Base-by-base conservation (phyloP, 345 rosid species). In the Salix exigua region DNA sequence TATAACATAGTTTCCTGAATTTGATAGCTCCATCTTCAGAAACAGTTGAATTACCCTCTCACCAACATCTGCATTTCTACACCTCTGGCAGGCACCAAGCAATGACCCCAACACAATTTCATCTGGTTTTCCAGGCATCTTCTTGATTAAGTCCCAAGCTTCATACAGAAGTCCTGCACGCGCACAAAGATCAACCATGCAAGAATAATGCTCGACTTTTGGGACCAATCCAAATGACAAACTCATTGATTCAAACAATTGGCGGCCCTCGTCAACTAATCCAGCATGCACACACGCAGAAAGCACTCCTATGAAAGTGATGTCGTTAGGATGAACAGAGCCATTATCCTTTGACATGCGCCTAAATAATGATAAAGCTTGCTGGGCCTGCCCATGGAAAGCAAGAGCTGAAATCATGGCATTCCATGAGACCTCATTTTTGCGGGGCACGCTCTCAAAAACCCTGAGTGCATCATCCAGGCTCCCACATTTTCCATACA, bases 1-100 rank as follows among this genome's bases (percentile, higher is more conserved):
- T 23, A 92, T 90, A 28, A 94, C 37, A 35, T 35, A 35, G 37
- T 35, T 35, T 35, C 37, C 37, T 35, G 37, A 35, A 35, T 35
- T 35, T 5, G 37, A 35, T 35, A 35, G 37, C 74, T 91, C 86
- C 75, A 87, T 83, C 77, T 87, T 85, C 78, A 86, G 82, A 81
- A 89, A 86, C 42, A 89, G 86, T 75, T 78, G 84, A 83, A 84
- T 82, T 23, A 88, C 97, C 71, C 73, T 78, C 74, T 87, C 91
- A 79, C 87, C 79, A 19, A 90, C 74, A 42, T 85, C 89, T 28
- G 73, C 72, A 77, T 90, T 87, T 79, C 77, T 85, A 63, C 80
- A 78, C 86, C 87, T 91, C 28, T 88, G 91, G 76, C 97, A 92
- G 2, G 98, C 98, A 82, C 94, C 97, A 66, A 92, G 97, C 73